A percentile compares a stretch with the other conserved stretches of the same genome.
Evolutionary conservation across 1,284 basidiomycete species (phyloP).

Genomic region (Boletus mariae): DNA sequence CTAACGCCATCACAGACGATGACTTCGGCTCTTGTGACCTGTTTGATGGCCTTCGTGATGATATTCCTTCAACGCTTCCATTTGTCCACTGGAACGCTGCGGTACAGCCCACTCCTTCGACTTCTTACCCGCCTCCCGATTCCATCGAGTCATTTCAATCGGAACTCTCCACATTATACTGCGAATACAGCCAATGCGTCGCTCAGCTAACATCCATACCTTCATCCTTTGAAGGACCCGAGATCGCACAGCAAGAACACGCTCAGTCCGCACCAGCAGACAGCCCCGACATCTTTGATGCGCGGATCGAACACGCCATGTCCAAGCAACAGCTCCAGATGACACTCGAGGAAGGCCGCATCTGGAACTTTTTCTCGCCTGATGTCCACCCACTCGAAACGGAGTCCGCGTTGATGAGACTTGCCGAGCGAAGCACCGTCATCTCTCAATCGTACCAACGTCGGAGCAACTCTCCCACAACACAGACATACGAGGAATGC

Average conservation of each 20-base stretch:
- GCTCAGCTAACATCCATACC: conserved; percentile 43
- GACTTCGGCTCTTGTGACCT: conserved; percentile 3
- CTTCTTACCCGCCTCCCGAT: conserved; percentile 15
- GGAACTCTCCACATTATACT: conserved; percentile 44
- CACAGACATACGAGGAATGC: conserved; percentile 59
- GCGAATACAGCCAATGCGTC: conserved; percentile 48
- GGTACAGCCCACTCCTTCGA: conserved; percentile 16
- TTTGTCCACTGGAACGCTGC: conserved; percentile 24
- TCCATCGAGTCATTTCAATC: conserved; percentile 26
- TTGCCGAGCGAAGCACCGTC: conserved; percentile 48
- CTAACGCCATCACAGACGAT: conserved; percentile 5
- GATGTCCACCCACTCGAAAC: conserved; percentile 13
- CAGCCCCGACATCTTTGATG: conserved; percentile 34
- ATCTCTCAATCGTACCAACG: conserved; percentile 63
- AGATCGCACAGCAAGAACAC: conserved; percentile 8
- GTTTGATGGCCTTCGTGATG: conserved; percentile 13
- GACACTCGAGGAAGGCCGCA: conserved; percentile 53
- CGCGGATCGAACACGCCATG: conserved; percentile 47
- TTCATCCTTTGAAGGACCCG: conserved; percentile 19
- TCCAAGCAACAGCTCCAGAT: conserved; percentile 65
- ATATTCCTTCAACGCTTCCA: conserved; percentile 20
- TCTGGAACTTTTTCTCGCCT: conserved; percentile 53
- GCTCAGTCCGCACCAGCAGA: conserved; percentile 8
- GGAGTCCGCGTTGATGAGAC: conserved; percentile 33
- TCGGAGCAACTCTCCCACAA: conserved; percentile 55